Percentiles rank a stretch among this genome's conserved stretches.
These are phyloP conservation scores for Diaporthe eres DNA, from an alignment of 2,329 filamentous ascomycete species.

Conservation along the genomic window DNA sequence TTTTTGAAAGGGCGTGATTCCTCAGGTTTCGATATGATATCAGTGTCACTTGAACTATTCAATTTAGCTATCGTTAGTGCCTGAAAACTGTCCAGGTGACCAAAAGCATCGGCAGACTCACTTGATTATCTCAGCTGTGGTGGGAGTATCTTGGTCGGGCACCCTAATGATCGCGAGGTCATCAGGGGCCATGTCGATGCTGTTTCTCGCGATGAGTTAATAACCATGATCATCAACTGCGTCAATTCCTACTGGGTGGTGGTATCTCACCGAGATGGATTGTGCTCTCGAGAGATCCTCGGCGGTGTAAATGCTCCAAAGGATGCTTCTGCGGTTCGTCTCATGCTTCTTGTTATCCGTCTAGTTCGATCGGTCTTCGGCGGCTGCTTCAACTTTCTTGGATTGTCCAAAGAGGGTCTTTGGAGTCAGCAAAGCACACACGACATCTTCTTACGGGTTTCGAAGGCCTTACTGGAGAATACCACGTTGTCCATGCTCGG, in stretches of 20 bases:
- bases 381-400: neutral
- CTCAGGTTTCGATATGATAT: neutral
- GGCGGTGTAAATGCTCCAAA: neutral
- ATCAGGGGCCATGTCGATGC: neutral
- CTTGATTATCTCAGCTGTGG: constrained; percentile 34
- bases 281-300: neutral
- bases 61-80: neutral
- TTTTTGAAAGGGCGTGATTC: no score
- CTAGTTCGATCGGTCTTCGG: neutral
- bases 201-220: neutral
- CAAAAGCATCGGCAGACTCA: neutral
- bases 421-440: neutral
- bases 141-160: constrained; percentile 11
- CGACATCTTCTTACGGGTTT: no score
- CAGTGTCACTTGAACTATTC: constrained; percentile 20
- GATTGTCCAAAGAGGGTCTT: neutral
- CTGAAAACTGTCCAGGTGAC: neutral
- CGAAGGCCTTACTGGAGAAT: neutral
- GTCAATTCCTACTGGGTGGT: neutral
- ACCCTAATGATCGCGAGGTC: neutral
- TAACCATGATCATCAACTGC: neutral
- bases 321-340: neutral
- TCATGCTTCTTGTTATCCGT: neutral
- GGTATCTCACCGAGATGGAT: neutral
- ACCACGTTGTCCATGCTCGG: neutral